Evolutionary conservation across 2,329 filamentous ascomycete genomes (phyloP).

Genomic region (Neoscytalidium dimidiatum): DNA sequence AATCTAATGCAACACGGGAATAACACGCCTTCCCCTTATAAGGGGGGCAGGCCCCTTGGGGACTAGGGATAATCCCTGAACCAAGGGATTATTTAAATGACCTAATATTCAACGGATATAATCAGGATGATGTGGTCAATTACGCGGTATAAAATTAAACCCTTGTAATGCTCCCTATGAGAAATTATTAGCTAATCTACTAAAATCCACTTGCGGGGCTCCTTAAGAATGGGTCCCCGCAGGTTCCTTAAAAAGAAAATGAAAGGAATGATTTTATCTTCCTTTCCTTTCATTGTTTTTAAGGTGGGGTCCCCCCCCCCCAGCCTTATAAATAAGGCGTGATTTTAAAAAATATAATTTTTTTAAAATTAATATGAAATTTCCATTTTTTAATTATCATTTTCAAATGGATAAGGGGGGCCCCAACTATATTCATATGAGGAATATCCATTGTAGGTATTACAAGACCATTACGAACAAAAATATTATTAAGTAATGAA

Average conservation of each 20-base stretch:
- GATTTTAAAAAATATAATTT: too few species aligned
- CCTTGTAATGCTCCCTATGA: neutral
- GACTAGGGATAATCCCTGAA: neutral
- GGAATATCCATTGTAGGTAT: neutral
- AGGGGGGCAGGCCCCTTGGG: too few species aligned
- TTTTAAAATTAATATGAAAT: too few species aligned
- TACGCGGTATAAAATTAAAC: neutral
- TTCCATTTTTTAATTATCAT: too few species aligned
- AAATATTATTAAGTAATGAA: slow-evolving; percentile 20
- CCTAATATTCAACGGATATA: neutral
- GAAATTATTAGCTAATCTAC: neutral
- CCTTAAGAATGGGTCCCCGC: too few species aligned
- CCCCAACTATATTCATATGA: neutral
- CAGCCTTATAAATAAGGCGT: too few species aligned
- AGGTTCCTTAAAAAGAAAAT: too few species aligned
- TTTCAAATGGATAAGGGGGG: too few species aligned
- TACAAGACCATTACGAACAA: slow-evolving; percentile 19
- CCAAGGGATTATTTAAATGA: neutral
- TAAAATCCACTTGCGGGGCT: too few species aligned
- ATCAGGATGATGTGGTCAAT: neutral
- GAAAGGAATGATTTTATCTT: too few species aligned
- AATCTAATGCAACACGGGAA: neutral
- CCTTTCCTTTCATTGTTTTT: too few species aligned
- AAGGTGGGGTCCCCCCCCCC: too few species aligned
- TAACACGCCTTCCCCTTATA: neutral